Percentiles rank a stretch among this genome's conserved stretches.
Conservation (phyloP, 805 yeast genomes). For the Metschnikowia hibisci region DNA sequence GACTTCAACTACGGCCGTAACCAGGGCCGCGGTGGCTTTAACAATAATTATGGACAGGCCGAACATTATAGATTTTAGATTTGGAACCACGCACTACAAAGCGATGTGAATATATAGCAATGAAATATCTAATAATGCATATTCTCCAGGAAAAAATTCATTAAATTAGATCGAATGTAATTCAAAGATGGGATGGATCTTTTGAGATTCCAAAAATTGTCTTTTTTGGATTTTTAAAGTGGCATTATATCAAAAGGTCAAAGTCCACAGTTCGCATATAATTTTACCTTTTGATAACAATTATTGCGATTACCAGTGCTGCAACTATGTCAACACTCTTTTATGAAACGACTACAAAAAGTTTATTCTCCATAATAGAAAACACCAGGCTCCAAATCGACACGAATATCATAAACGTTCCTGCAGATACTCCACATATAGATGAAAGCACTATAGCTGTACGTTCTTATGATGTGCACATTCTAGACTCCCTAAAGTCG, state of each 20-base stretch:
- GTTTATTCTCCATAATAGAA: neutral
- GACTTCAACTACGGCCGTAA: neutral
- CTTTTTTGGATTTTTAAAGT: too few relatives aligned
- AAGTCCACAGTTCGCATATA: too few relatives aligned
- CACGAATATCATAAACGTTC: neutral
- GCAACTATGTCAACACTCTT: conserved; percentile 1
- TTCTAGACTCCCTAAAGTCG: conserved; percentile 50
- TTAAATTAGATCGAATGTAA: too few relatives aligned
- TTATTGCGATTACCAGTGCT: neutral
- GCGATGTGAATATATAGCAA: too few relatives aligned
- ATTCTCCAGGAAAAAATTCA: too few relatives aligned
- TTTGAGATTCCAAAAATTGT: too few relatives aligned
- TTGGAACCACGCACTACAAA: too few relatives aligned
- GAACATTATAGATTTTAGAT: too few relatives aligned
- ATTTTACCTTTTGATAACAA: too few relatives aligned
- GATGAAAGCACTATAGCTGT: conserved; percentile 1
- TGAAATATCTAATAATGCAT: too few relatives aligned
- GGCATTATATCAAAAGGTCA: too few relatives aligned
- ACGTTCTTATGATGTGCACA: conserved; percentile 16
- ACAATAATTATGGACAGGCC: neutral
- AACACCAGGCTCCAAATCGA: neutral
- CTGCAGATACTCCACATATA: neutral
- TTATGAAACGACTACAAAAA: conserved; percentile 5
- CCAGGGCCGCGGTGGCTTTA: neutral
- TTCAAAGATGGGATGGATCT: too few relatives aligned